Percentiles rank a stretch among this genome's conserved stretches.
Evolutionary conservation across 306 rosid species (phyloP).

Genomic region (Vigna mungo): DNA sequence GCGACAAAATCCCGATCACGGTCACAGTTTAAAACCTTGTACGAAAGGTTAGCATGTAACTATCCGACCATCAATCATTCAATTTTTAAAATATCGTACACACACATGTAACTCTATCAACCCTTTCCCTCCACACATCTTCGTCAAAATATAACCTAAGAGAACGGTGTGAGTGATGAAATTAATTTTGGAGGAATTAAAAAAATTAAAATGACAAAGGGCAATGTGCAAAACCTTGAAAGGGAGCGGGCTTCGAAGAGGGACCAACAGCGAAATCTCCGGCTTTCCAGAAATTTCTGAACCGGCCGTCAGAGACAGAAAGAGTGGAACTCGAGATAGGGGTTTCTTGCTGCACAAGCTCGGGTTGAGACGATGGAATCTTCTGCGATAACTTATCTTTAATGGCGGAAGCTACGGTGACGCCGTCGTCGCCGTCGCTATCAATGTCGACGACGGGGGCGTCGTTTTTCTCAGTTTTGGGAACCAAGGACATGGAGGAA

Average conservation of each 20-base stretch:
- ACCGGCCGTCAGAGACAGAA: conserved; percentile 28
- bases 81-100: background rate
- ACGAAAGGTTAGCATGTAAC: background rate
- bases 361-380: conserved; percentile 4
- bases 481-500: conserved; percentile 41
- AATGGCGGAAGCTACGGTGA: conserved; percentile 29
- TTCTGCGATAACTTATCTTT: conserved; percentile 21
- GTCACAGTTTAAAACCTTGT: background rate
- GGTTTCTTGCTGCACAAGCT: conserved; percentile 45
- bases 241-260: conserved; percentile 42
- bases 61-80: background rate
- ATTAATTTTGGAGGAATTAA: background rate
- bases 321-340: conserved; percentile 18
- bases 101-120: background rate
- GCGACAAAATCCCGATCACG: background rate
- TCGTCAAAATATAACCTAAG: background rate
- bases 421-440: conserved; percentile 48
- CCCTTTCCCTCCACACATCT: background rate
- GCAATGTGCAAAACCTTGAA: conserved; percentile 41
- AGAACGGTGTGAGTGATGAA: background rate
- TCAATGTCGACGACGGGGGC: conserved; percentile 44
- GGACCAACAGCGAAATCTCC: conserved; percentile 66
- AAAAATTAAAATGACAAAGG: background rate
- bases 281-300: conserved; percentile 88
- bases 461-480: conserved; percentile 37